These are phyloP conservation scores for Debaryomyces nepalensis DNA, from an alignment of 1,139 yeast genomes.

Conservation along the genomic window DNA sequence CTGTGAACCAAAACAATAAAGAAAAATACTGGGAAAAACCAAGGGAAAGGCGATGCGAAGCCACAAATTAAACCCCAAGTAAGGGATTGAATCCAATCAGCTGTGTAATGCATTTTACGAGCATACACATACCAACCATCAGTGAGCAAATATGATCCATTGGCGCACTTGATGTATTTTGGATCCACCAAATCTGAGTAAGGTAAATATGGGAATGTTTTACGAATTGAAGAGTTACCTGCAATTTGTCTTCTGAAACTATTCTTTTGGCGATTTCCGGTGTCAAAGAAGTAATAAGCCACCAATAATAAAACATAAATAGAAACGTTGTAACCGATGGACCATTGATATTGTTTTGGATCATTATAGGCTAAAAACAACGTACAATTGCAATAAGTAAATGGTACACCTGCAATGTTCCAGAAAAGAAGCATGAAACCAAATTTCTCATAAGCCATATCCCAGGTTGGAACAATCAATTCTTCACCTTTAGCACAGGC, in stretches of 20 bases:
- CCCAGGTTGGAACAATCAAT: conserved; percentile 97
- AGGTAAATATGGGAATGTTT: conserved; percentile 92
- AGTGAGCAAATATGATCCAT: conserved; percentile 81
- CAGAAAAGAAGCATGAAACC: conserved; percentile 98
- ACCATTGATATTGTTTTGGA: conserved; percentile 81
- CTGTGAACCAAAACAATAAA: conserved; percentile 86
- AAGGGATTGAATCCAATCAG: conserved; percentile 85
- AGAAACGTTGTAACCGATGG: conserved; percentile 58
- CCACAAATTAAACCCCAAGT: conserved; percentile 96
- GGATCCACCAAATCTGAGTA: conserved; percentile 82
- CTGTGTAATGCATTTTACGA: conserved; percentile 93
- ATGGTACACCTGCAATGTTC: conserved; percentile 99
- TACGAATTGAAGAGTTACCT: conserved; percentile 76
- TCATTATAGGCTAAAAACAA: conserved; percentile 79
- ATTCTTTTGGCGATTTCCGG: conserved; percentile 94
- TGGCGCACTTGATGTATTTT: conserved; percentile 77
- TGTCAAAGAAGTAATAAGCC: conserved; percentile 93
- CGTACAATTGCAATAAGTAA: conserved; percentile 94
- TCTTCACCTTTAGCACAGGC: conserved; percentile 99
- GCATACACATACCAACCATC: conserved; percentile 96
- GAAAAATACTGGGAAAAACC: conserved; percentile 95
- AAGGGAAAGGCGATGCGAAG: conserved; percentile 83
- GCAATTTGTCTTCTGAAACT: conserved; percentile 85
- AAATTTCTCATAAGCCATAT: conserved; percentile 97
- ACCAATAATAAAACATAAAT: conserved; percentile 60